Percentiles rank a stretch among this genome's conserved stretches.
phyloP scores from a whole-genome alignment of 257 asterid species.

The Scutellaria baicalensis region DNA sequence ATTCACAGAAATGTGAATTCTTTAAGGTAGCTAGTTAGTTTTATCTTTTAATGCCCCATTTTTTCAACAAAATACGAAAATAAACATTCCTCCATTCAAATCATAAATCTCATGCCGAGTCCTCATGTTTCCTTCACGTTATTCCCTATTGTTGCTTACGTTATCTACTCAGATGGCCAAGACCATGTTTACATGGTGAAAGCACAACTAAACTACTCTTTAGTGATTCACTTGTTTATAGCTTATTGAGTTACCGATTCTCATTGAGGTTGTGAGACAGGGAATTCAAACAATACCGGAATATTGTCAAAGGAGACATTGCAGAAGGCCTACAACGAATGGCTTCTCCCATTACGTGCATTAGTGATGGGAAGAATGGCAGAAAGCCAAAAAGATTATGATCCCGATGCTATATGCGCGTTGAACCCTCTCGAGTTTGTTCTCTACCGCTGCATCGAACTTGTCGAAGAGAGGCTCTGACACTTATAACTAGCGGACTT shows the following conservation, averaged over 20 bases:
- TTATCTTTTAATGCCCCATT: no score
- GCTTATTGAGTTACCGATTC: not conserved
- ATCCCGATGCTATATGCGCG: constrained; percentile 35
- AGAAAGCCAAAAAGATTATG: constrained; percentile 27
- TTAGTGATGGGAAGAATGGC: constrained; percentile 40
- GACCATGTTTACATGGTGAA: not conserved
- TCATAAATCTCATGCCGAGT: no score
- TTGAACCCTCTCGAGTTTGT: constrained; percentile 73
- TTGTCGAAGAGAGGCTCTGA: constrained; percentile 57
- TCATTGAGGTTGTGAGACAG: constrained; percentile 33
- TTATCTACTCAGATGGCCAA: not conserved
- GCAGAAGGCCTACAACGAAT: constrained; percentile 47
- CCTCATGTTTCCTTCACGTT: no score
- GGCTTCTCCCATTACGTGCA: constrained; percentile 83
- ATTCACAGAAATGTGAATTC: not conserved
- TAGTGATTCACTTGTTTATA: not conserved
- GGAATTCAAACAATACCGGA: constrained; percentile 57
- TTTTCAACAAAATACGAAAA: no score
- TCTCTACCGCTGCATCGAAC: constrained; percentile 73
- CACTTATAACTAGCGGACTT: no score
- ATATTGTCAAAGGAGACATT: constrained; percentile 46
- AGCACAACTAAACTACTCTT: not conserved
- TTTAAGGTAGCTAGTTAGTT: not conserved
- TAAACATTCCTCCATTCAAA: no score
- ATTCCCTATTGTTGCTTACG: no score